Evolutionary conservation across 1,284 basidiomycete genomes (phyloP).

Genomic region (Microbotryum silenes-acaulis): DNA sequence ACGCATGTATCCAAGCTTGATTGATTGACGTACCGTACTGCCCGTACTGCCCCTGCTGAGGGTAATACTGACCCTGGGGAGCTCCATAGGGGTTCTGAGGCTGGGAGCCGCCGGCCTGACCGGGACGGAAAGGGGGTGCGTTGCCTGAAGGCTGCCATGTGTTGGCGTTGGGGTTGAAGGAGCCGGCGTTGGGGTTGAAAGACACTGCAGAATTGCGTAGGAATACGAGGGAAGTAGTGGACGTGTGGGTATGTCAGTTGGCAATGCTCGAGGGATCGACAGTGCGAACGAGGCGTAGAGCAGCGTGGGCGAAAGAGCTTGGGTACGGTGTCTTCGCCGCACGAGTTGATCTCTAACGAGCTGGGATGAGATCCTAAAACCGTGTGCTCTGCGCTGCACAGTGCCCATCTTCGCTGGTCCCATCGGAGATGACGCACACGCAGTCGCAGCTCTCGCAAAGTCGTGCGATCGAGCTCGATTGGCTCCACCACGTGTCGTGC

Average conservation of each 20-base stretch:
- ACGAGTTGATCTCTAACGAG: too few species aligned
- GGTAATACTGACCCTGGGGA: conserved; percentile 18
- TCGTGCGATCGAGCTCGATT: too few species aligned
- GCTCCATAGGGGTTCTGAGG: conserved; percentile 18
- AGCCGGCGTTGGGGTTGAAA: conserved; percentile 34
- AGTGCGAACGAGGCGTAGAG: too few species aligned
- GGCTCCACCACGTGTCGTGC: too few species aligned
- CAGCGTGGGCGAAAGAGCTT: too few species aligned
- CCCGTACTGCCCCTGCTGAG: conserved; percentile 10
- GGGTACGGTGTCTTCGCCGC: too few species aligned
- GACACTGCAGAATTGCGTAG: conserved; percentile 13
- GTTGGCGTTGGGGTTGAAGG: conserved; percentile 32
- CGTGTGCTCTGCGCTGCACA: too few species aligned
- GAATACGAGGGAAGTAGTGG: background rate
- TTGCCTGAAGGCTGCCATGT: conserved; percentile 27
- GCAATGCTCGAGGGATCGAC: too few species aligned
- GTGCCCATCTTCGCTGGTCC: too few species aligned
- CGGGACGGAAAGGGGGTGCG: conserved; percentile 28
- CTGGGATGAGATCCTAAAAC: too few species aligned
- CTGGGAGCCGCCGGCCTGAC: conserved; percentile 32
- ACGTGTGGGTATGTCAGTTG: background rate
- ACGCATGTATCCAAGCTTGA: background rate
- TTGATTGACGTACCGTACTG: conserved; percentile 10
- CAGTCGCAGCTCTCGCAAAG: too few species aligned
- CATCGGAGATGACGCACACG: too few species aligned